A percentile compares a stretch with the other conserved stretches of the same genome.
Conservation (phyloP, 2,329 filamentous ascomycete species). For the Hymenoscyphus fraxineus region DNA sequence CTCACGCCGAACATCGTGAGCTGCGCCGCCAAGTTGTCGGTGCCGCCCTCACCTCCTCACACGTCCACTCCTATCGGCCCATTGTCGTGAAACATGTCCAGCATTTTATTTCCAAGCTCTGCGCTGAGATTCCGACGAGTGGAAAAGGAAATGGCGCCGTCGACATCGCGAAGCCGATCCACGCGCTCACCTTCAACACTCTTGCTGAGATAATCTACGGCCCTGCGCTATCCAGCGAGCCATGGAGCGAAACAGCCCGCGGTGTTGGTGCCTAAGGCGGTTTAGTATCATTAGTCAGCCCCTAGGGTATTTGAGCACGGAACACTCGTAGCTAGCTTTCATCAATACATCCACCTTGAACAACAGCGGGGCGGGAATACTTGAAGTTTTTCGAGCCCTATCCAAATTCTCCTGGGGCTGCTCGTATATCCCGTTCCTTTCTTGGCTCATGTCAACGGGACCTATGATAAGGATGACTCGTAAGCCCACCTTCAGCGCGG, state of each 20-base stretch:
- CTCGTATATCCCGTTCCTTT: neutral
- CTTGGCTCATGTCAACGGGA: neutral
- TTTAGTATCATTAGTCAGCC: too few relatives aligned
- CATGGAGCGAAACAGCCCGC: neutral
- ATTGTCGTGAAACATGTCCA: neutral
- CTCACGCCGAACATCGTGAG: conserved; percentile 12
- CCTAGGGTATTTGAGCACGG: too few relatives aligned
- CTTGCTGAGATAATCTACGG: conserved; percentile 11
- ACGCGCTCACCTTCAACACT: conserved; percentile 13
- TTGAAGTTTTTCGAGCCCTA: neutral
- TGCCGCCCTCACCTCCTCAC: conserved; percentile 5
- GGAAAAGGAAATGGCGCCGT: neutral
- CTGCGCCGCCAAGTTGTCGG: conserved; percentile 12
- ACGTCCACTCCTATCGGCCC: neutral
- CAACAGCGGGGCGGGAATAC: neutral
- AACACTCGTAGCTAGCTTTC: too few relatives aligned
- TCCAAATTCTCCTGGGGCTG: neutral
- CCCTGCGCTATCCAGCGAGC: neutral
- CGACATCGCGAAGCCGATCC: conserved; percentile 6
- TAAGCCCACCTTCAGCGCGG: neutral
- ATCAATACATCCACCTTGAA: too few relatives aligned
- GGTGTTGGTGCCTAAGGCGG: too few relatives aligned
- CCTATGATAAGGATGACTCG: neutral
- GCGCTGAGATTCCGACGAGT: neutral
- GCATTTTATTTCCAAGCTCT: neutral